Base-by-base conservation (phyloP, 2,329 filamentous ascomycete genomes). In the Pseudogymnoascus sp. region DNA sequence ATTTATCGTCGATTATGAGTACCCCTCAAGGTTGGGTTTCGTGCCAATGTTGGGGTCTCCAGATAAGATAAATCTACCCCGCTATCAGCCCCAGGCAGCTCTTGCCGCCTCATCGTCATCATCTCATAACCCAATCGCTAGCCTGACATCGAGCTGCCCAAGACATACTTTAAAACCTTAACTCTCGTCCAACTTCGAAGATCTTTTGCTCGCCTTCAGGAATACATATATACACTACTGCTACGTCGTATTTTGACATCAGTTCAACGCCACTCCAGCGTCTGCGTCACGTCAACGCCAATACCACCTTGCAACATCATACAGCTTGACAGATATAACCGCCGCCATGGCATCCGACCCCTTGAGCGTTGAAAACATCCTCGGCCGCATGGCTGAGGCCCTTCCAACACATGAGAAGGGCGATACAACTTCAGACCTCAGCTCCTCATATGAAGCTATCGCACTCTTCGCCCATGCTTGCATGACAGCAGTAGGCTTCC, bases 391-490 rank as follows among this genome's bases (percentile, higher is more conserved):
- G 84, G 80, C 81, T 63, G 79, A 84, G 48, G 83, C 83, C 31
- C 73, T 87, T 61, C 83, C 85, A 8, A 81, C 79, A 2, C 83
- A 85, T 67, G 67, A 74, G 0, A 71, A 76, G 59, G 77, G 72
- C 64, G 84, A 85, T 70, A 79, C 79, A 15, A 79, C 77, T n/a
- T 85, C 84, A 4, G 83, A 85, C 66, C 72, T 92, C 31, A 86
- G 86, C 67, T 87, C 83, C 63, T 83, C 88, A 0, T 91, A 89
- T 73, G 92, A 97, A 76, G 91, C 89, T 58, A 79, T 97, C 64
- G 91, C 91, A 13, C 82, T 97, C 25, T 87, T 95, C 65, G 80
- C 87, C 17, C 93, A 99, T 74, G 89, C 91, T 3, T 91, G 87
- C 70, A 90, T 97, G 86, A 74, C 84, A 25, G 86, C 87, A 7